Conservation (phyloP, 1,284 basidiomycete genomes). For the Anthracocystis setariae region DNA sequence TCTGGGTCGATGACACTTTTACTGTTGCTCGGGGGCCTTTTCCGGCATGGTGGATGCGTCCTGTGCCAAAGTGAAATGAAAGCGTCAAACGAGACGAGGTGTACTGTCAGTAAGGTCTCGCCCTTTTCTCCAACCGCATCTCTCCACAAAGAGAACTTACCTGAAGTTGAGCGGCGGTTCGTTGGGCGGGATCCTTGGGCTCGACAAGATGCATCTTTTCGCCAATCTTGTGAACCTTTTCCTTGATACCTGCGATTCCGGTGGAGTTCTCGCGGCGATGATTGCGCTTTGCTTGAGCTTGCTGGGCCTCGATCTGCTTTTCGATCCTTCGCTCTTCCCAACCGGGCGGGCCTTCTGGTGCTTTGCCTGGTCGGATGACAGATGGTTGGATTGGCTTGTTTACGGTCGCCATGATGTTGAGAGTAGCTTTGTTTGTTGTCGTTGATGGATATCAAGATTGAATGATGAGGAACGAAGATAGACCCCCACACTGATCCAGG, state of each 20-base stretch:
- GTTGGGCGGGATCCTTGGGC: slow-evolving; percentile 38
- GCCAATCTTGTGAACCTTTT: slow-evolving; percentile 51
- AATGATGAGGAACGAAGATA: too few species aligned
- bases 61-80: slow-evolving; percentile 2
- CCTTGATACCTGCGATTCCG: slow-evolving; percentile 47
- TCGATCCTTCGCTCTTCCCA: slow-evolving; percentile 51
- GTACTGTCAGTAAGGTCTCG: neutral
- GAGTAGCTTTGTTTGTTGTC: neutral
- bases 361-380: slow-evolving; percentile 49
- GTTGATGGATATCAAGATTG: neutral
- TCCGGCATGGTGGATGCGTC: slow-evolving; percentile 56
- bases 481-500: too few species aligned
- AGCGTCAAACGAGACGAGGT: too few species aligned
- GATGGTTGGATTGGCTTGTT: slow-evolving; percentile 31
- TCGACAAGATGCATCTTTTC: slow-evolving; percentile 58
- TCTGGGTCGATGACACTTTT: neutral
- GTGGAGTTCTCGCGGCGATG: slow-evolving; percentile 35
- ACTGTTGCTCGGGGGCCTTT: slow-evolving; percentile 23
- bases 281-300: slow-evolving; percentile 30
- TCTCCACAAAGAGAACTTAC: slow-evolving; percentile 24
- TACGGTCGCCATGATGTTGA: slow-evolving; percentile 7
- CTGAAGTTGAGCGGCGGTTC: slow-evolving; percentile 49
- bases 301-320: slow-evolving; percentile 29
- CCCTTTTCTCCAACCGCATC: neutral
- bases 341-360: slow-evolving; percentile 51